Base-by-base conservation (phyloP, 208 protist species). In the Crithidia bombi region DNA sequence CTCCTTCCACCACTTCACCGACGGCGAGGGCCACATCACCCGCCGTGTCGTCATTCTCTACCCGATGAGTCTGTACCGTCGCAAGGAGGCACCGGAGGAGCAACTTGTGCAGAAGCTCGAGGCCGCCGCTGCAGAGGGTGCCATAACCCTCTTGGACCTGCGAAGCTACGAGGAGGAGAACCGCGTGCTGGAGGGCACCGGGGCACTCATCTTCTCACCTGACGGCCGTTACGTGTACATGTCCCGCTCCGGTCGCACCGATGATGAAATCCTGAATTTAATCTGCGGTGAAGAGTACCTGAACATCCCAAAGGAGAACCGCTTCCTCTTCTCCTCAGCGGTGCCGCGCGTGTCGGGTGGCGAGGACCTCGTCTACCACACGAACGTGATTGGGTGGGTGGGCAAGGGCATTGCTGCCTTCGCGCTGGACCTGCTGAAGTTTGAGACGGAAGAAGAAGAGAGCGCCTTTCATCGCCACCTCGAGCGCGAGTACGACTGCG, bases 341-440 rank as follows among this genome's bases (percentile, higher is more conserved):
- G 65, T 75, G 33, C 79, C 79, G 5, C 74, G 79, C 64, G 65
- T 50, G 15, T 66, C 56, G 11, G 79, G 79, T 44, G 74, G 74
- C 43, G 69, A 69, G 62, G 75, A 84, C 67, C 39, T 69, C 9
- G 61, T 84, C 32, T 81, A 85, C 80, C 87, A 92, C 77, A 95
- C 90, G 35, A 92, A 87, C 75, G 82, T 95, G 41, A 66, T 87
- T 44, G 90, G 90, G 17, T 95, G 90, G 90, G 86, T 79, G 66
- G 90, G 90, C 44, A 87, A 87, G 63, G 80, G 82, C 47, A 91
- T 95, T 61, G 89, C 83, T 55, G 90, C 87, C 14, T 95, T 86
- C 78, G 79, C 77, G 15, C 74, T 91, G 33, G 81, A 90, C 33
- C 78, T 81, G 41, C 61, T 95, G 25, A 68, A 50, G 17, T 92